phyloP scores from a whole-genome alignment of 2,329 filamentous ascomycete species.

The Pleoardoris graminearum region DNA sequence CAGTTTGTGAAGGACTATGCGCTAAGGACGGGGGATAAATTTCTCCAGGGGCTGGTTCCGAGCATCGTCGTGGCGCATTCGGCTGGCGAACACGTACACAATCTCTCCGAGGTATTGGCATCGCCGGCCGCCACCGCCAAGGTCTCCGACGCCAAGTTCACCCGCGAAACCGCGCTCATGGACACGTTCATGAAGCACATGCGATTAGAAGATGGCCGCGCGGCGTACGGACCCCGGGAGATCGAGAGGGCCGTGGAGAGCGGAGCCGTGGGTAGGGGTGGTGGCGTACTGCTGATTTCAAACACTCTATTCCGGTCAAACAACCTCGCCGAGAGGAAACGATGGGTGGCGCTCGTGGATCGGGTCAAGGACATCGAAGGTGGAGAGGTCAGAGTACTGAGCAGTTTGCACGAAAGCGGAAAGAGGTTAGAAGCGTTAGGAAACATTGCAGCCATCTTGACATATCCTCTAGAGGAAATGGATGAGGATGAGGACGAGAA shows the following conservation, averaged over 20 bases:
- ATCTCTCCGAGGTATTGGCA: conserved; percentile 82
- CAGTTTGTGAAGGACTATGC: conserved; percentile 68
- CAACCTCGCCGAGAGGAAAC: conserved; percentile 73
- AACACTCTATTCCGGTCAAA: conserved; percentile 86
- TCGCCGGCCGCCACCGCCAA: conserved; percentile 76
- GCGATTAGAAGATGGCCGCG: conserved; percentile 80
- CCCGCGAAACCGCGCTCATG: conserved; percentile 80
- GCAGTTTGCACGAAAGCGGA: conserved; percentile 92
- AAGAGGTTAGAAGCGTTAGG: conserved; percentile 80
- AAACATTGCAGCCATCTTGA: conserved; percentile 85
- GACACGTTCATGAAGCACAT: conserved; percentile 79
- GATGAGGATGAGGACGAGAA: conserved; percentile 66
- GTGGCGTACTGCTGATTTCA: conserved; percentile 82
- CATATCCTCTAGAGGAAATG: conserved; percentile 81
- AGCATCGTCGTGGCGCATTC: conserved; percentile 77
- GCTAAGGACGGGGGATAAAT: conserved; percentile 71
- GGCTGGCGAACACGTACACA: conserved; percentile 83
- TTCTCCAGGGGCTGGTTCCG: conserved; percentile 64
- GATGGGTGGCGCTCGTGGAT: conserved; percentile 85
- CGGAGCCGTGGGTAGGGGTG: conserved; percentile 84
- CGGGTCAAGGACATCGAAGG: conserved; percentile 79
- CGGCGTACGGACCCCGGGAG: conserved; percentile 85
- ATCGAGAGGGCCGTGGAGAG: conserved; percentile 82
- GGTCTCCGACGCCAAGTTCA: conserved; percentile 85
- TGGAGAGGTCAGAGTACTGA: conserved; percentile 85